Conservation (phyloP, 257 asterid genomes). For the Petunia secreta region DNA sequence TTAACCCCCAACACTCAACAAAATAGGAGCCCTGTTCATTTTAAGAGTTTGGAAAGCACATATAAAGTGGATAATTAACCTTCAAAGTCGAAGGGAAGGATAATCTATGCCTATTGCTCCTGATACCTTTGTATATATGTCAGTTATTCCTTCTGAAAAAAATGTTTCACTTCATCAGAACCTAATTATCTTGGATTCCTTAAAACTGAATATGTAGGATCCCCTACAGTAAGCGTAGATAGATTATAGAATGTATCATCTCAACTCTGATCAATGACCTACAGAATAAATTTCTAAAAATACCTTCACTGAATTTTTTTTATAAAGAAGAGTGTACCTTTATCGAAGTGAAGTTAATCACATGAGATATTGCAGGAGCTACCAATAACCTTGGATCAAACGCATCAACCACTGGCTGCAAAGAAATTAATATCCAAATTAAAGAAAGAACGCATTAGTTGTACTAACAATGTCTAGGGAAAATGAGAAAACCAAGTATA, state of each 20-base stretch:
- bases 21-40: background rate
- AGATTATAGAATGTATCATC: background rate
- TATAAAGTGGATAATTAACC: background rate
- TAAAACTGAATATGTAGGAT: background rate
- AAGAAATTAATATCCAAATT: constrained; percentile 23
- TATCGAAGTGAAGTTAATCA: constrained; percentile 51
- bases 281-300: constrained; percentile 6
- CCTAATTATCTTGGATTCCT: background rate
- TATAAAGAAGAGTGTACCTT: constrained; percentile 22
- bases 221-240: background rate
- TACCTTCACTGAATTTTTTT: constrained; percentile 37
- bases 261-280: background rate
- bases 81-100: background rate
- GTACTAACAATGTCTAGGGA: background rate
- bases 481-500: background rate
- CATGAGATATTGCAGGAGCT: constrained; percentile 91
- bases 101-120: background rate
- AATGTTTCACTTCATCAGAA: background rate
- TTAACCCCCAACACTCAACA: background rate
- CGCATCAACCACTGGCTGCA: constrained; percentile 77
- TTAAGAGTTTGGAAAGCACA: background rate
- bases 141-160: background rate
- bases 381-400: constrained; percentile 96
- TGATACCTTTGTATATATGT: background rate
- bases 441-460: background rate